These are phyloP conservation scores for Lachancea meyersii DNA, from an alignment of 805 yeast genomes.

Conservation along the genomic window DNA sequence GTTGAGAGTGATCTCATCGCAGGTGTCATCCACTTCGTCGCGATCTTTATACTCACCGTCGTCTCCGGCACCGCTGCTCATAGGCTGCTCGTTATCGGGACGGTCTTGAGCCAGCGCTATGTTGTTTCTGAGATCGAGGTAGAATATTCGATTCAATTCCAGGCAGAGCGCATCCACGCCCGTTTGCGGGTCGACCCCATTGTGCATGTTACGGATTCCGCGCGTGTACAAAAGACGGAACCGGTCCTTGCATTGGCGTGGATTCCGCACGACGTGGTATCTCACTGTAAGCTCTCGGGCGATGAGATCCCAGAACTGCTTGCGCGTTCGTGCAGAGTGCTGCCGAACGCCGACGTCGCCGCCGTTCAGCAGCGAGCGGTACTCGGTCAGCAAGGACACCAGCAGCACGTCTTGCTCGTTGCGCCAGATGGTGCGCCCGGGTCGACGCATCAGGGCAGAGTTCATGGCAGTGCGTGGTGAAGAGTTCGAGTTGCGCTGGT, in stretches of 20 bases:
- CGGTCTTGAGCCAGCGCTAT: neutral
- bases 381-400: constrained; percentile 5
- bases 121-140: constrained; percentile 4
- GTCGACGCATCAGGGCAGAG: constrained; percentile 6
- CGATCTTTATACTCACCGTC: neutral
- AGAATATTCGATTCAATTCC: constrained; percentile 3
- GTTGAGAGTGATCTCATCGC: neutral
- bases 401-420: constrained; percentile 5
- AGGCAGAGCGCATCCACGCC: constrained; percentile 6
- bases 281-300: constrained; percentile 6
- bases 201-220: constrained; percentile 4
- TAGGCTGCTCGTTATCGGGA: neutral
- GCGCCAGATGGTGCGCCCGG: constrained; percentile 7
- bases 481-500: neutral
- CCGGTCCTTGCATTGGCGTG: constrained; percentile 10
- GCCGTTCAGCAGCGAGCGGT: neutral
- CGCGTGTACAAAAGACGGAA: constrained; percentile 7
- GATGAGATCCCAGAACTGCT: constrained; percentile 5
- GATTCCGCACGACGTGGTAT: constrained; percentile 4
- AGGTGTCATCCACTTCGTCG: neutral
- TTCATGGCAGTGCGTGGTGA: too few relatives aligned
- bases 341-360: neutral
- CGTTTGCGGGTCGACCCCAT: constrained; percentile 4
- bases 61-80: neutral
- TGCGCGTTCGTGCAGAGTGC: constrained; percentile 4